A percentile compares a stretch with the other conserved stretches of the same genome.
Evolutionary conservation across 2,329 filamentous ascomycete genomes (phyloP).

Genomic region (Microdochium nivale): DNA sequence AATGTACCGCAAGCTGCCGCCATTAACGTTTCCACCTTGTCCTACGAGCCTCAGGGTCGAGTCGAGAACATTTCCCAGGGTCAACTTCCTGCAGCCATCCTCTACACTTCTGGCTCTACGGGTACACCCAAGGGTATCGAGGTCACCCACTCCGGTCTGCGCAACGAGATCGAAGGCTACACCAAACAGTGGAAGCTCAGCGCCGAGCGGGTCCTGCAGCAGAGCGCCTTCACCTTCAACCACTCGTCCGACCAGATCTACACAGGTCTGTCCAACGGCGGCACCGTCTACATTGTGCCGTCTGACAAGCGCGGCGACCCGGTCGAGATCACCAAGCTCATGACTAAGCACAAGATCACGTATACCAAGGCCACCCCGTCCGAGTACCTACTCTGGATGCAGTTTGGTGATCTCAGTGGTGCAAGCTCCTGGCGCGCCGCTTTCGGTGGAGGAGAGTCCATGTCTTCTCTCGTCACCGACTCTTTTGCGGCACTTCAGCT

Average conservation of each 20-base stretch:
- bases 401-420: conserved; percentile 9
- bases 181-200: conserved; percentile 4
- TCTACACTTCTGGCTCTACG: conserved; percentile 14
- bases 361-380: conserved; percentile 24
- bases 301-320: conserved; percentile 20
- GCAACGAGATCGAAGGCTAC: conserved; percentile 9
- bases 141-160: conserved; percentile 8
- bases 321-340: conserved; percentile 17
- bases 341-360: conserved; percentile 19
- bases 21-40: not conserved
- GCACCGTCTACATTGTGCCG: conserved; percentile 20
- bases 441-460: conserved; percentile 20
- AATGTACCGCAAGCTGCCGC: conserved; percentile 2
- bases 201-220: conserved; percentile 21
- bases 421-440: conserved; percentile 19
- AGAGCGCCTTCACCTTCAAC: conserved; percentile 25
- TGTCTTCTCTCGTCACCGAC: conserved; percentile 2
- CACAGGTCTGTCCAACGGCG: conserved; percentile 19
- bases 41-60: not conserved
- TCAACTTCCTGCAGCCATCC: conserved; percentile 13
- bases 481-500: conserved; percentile 4
- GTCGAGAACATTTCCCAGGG: conserved; percentile 26
- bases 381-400: conserved; percentile 18
- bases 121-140: conserved; percentile 24
- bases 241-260: conserved; percentile 21